Percentiles rank a stretch among this genome's conserved stretches.
phyloP scores from a whole-genome alignment of 805 yeast genomes.

The Candida fluviatilis region DNA sequence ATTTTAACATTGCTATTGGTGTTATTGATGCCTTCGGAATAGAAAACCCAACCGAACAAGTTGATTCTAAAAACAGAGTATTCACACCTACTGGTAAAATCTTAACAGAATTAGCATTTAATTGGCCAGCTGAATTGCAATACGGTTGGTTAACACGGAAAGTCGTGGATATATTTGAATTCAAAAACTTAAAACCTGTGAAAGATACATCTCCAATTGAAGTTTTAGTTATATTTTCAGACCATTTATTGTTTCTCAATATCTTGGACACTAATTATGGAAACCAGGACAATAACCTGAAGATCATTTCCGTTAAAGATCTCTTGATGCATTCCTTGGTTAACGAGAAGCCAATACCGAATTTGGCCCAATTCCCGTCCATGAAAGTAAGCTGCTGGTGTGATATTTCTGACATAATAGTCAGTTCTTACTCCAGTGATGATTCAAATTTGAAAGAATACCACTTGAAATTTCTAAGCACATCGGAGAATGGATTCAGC shows the following conservation, averaged over 20 bases:
- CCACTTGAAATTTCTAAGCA: conserved; percentile 24
- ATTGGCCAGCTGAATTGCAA: conserved; percentile 85
- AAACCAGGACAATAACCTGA: conserved; percentile 9
- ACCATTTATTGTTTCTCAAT: conserved; percentile 62
- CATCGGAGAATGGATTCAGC: conserved; percentile 22
- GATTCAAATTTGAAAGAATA: conserved; percentile 13
- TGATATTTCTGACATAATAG: conserved; percentile 50
- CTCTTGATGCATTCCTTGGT: conserved; percentile 85
- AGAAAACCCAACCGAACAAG: conserved; percentile 19
- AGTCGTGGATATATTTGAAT: conserved; percentile 69
- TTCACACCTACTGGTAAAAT: conserved; percentile 92
- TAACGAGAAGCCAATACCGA: conserved; percentile 72
- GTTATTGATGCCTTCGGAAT: conserved; percentile 82
- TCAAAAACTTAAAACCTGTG: conserved; percentile 21
- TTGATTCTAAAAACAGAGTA: conserved; percentile 46
- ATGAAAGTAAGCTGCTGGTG: conserved; percentile 70
- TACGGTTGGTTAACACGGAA: conserved; percentile 86
- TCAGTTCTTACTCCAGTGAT: conserved; percentile 38
- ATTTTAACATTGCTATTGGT: conserved; percentile 51
- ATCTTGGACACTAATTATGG: conserved; percentile 42
- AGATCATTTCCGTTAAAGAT: conserved; percentile 66
- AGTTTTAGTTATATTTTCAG: conserved; percentile 76
- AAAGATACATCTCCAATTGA: conserved; percentile 25
- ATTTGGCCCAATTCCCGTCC: conserved; percentile 50
- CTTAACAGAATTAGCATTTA: conserved; percentile 74